These are phyloP conservation scores for Starmerella sirachaensis DNA, from an alignment of 805 yeast species.

Conservation along the genomic window DNA sequence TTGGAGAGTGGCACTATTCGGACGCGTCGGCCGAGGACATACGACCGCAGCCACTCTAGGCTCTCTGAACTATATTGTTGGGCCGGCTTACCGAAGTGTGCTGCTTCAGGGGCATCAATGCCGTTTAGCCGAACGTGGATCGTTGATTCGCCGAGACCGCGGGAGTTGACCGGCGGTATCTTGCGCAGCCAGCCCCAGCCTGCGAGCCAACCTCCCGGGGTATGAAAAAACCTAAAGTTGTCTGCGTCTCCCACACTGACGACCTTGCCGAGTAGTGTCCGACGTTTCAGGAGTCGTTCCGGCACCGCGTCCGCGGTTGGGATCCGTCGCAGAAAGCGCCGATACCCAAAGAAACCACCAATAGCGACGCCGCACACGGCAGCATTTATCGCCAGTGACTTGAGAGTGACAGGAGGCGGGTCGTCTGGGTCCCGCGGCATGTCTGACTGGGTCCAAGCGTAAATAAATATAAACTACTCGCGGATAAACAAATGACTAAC, in stretches of 20 bases:
- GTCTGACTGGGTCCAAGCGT: too few relatives aligned
- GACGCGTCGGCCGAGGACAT: slow-evolving; percentile 53
- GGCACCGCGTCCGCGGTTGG: slow-evolving; percentile 44
- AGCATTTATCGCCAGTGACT: slow-evolving; percentile 9
- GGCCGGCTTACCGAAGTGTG: slow-evolving; percentile 88
- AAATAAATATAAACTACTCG: too few relatives aligned
- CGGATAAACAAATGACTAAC: too few relatives aligned
- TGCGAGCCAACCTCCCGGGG: slow-evolving; percentile 76
- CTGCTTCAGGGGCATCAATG: slow-evolving; percentile 91
- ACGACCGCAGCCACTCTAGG: slow-evolving; percentile 56
- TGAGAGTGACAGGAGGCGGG: slow-evolving; percentile 10
- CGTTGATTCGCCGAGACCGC: slow-evolving; percentile 47
- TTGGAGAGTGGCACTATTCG: slow-evolving; percentile 65
- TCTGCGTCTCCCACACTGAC: slow-evolving; percentile 94
- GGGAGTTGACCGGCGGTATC: slow-evolving; percentile 45
- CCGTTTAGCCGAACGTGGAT: slow-evolving; percentile 78
- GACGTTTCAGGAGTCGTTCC: slow-evolving; percentile 31
- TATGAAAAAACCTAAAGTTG: slow-evolving; percentile 81
- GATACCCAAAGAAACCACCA: slow-evolving; percentile 36
- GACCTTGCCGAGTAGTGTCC: slow-evolving; percentile 55
- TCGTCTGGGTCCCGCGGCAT: slow-evolving; percentile 19
- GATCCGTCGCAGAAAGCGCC: slow-evolving; percentile 38
- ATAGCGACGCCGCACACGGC: slow-evolving; percentile 29
- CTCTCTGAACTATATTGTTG: slow-evolving; percentile 86
- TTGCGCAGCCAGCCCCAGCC: slow-evolving; percentile 92